phyloP scores from a whole-genome alignment of 1,284 basidiomycete species.

The Peniophora sp. region DNA sequence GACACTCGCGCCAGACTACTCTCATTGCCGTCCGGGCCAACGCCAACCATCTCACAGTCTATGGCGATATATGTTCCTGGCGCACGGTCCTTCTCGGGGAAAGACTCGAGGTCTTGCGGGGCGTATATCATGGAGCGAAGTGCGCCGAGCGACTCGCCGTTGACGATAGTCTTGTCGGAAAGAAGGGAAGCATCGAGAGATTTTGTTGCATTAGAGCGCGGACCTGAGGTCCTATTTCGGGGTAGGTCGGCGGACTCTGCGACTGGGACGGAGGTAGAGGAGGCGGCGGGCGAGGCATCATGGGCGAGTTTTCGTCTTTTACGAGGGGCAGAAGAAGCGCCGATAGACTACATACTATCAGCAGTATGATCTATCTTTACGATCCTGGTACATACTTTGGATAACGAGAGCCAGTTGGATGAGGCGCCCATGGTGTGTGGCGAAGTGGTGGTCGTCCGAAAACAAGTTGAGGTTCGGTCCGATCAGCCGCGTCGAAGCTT shows the following conservation, averaged over 20 bases:
- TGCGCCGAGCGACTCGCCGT: slow-evolving; percentile 3
- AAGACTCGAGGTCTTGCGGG: slow-evolving; percentile 4
- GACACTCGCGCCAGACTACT: slow-evolving; percentile 88
- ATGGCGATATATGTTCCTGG: slow-evolving; percentile 78
- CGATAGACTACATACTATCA: neutral
- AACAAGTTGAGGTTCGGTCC: neutral
- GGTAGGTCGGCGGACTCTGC: too few relatives aligned
- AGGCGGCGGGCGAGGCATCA: neutral
- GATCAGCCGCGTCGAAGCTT: neutral
- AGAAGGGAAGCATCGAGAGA: slow-evolving; percentile 1
- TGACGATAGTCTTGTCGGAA: neutral
- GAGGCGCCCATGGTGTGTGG: neutral
- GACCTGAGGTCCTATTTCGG: too few relatives aligned
- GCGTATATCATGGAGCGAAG: slow-evolving; percentile 9
- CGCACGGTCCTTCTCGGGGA: slow-evolving; percentile 25
- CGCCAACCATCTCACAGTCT: slow-evolving; percentile 98
- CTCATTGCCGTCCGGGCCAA: slow-evolving; percentile 75
- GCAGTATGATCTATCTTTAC: too few relatives aligned
- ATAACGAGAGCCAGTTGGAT: neutral
- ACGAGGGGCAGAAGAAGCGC: neutral
- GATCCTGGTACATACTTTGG: too few relatives aligned
- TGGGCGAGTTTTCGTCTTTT: neutral
- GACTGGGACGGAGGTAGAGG: neutral
- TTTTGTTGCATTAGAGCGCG: neutral
- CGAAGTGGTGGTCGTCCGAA: neutral